Conservation (phyloP, 148 eudicot species). For the Vaccinium macrocarpon region DNA sequence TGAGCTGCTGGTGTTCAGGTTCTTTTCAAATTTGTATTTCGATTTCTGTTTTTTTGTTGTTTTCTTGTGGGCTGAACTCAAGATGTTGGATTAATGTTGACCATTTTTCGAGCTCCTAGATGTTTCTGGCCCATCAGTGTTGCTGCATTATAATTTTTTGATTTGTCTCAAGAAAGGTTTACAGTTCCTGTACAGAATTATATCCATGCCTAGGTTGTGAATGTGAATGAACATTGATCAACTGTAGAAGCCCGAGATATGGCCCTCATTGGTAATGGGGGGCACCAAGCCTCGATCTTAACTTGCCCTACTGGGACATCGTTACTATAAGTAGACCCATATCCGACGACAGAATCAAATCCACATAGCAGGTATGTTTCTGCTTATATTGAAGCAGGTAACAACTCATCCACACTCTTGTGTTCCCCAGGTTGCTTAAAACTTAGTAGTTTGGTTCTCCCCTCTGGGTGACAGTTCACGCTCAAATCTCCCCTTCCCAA, state of each 20-base stretch:
- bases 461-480: neutral
- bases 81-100: neutral
- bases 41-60: neutral
- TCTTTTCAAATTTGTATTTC: neutral
- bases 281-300: neutral
- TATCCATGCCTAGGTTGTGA: neutral
- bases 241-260: neutral
- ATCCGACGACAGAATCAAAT: neutral
- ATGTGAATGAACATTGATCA: neutral
- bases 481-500: neutral
- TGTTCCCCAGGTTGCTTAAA: neutral
- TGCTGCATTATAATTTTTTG: neutral
- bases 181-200: neutral
- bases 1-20: conserved; percentile 1
- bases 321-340: neutral
- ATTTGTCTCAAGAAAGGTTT: neutral
- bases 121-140: neutral
- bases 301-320: neutral
- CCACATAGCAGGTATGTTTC: neutral
- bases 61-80: neutral
- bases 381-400: neutral
- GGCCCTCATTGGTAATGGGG: neutral
- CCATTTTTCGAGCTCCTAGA: neutral
- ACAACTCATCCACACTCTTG: neutral
- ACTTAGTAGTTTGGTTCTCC: neutral